phyloP scores from a whole-genome alignment of 208 protist species.

The Strigomonas galati region DNA sequence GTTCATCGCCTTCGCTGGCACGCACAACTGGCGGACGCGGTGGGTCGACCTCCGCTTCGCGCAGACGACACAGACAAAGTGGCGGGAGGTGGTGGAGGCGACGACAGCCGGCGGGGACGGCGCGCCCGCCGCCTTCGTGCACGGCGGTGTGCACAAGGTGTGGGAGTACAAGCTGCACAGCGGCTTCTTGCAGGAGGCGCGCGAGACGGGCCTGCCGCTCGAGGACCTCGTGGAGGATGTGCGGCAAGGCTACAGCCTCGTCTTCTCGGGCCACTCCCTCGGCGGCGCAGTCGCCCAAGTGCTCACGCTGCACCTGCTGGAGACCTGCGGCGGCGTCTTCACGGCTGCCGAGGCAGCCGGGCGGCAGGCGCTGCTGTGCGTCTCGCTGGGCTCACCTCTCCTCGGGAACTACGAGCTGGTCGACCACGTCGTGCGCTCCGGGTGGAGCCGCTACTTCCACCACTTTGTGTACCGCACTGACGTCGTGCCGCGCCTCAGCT shows the following conservation, averaged over 20 bases:
- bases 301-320: slow-evolving; percentile 48
- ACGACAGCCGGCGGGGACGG: slow-evolving; percentile 7
- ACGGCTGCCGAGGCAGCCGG: slow-evolving; percentile 11
- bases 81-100: slow-evolving; percentile 38
- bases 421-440: slow-evolving; percentile 41
- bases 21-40: slow-evolving; percentile 75
- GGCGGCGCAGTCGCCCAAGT: slow-evolving; percentile 70
- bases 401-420: slow-evolving; percentile 68
- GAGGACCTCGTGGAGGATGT: slow-evolving; percentile 48
- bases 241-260: slow-evolving; percentile 51
- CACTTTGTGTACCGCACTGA: slow-evolving; percentile 70
- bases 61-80: slow-evolving; percentile 27
- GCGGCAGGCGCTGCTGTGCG: slow-evolving; percentile 40
- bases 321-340: slow-evolving; percentile 20
- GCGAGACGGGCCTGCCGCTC: slow-evolving; percentile 42
- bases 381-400: slow-evolving; percentile 67
- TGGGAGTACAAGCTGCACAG: slow-evolving; percentile 61
- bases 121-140: slow-evolving; percentile 9
- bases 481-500: slow-evolving; percentile 67
- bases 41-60: slow-evolving; percentile 42
- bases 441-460: slow-evolving; percentile 63
- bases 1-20: slow-evolving; percentile 77
- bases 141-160: slow-evolving; percentile 40
- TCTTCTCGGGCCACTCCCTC: slow-evolving; percentile 78
- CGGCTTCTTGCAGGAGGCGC: slow-evolving; percentile 63